Conservation (phyloP, 352 stramenopile genomes). For the Globisporangium carolinianum region DNA sequence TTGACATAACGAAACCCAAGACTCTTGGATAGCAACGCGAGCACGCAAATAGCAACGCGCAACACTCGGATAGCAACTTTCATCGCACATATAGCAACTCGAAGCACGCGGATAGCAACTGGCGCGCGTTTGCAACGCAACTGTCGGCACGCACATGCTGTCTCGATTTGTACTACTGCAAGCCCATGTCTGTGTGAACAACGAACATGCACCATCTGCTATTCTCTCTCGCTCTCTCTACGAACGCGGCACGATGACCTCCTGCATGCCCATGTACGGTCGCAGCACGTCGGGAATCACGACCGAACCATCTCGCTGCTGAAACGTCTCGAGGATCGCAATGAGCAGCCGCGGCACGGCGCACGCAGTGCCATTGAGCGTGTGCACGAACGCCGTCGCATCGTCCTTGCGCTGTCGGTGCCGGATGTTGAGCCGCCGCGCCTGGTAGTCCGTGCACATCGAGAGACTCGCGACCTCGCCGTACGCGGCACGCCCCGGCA, state of each 20-base stretch:
- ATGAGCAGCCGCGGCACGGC: conserved; percentile 81
- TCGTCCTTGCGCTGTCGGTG: conserved; percentile 63
- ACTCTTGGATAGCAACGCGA: no score
- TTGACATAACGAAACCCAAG: no score
- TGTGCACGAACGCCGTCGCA: conserved; percentile 77
- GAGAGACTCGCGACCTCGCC: conserved; percentile 82
- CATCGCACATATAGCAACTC: no score
- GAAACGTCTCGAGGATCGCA: conserved; percentile 79
- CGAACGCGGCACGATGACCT: conserved; percentile 34
- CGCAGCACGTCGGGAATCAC: conserved; percentile 69
- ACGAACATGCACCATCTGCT: no score
- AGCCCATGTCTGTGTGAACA: no score
- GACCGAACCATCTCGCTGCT: conserved; percentile 74
- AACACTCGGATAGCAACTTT: no score
- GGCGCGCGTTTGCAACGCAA: no score
- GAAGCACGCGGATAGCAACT: no score
- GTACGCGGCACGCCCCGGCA: conserved; percentile 73
- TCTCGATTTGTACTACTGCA: no score
- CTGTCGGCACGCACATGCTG: no score
- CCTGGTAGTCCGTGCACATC: conserved; percentile 89
- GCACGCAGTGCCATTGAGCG: conserved; percentile 82
- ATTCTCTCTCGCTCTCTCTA: background rate
- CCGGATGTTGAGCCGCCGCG: conserved; percentile 79
- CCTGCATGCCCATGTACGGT: conserved; percentile 75
- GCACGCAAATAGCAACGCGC: no score